These are phyloP conservation scores for Triticum urartu DNA, from an alignment of 176 grass and related monocot species.

Conservation along the genomic window DNA sequence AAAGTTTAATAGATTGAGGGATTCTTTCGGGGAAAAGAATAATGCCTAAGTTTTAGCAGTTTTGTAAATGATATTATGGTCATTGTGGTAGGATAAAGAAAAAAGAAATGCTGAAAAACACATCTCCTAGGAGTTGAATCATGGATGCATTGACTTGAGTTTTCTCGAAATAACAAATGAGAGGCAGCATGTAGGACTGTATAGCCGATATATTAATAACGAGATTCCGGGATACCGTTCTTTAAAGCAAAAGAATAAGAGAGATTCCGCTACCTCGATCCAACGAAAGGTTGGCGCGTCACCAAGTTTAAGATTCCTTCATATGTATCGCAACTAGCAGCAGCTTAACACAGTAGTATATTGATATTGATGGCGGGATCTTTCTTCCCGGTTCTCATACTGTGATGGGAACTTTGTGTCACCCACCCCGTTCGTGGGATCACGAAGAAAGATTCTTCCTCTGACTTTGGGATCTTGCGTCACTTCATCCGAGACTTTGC, in stretches of 20 bases:
- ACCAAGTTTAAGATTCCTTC: background rate
- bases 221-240: slow-evolving; percentile 12
- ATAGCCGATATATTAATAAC: background rate
- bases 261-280: background rate
- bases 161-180: slow-evolving; percentile 17
- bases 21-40: too few relatives aligned
- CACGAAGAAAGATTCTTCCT: slow-evolving; percentile 22
- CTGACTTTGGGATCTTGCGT: slow-evolving; percentile 36
- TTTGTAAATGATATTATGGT: background rate
- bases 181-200: background rate
- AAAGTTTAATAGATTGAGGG: too few relatives aligned
- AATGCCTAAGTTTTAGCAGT: too few relatives aligned
- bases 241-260: background rate
- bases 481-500: background rate
- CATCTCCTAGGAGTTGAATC: background rate
- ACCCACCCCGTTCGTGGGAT: background rate
- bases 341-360: background rate
- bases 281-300: background rate
- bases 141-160: slow-evolving; percentile 10
- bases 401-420: background rate
- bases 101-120: background rate
- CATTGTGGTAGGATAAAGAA: background rate
- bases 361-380: background rate
- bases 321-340: background rate
- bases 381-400: background rate